phyloP scores from a whole-genome alignment of 345 rosid species.

The Atalantia buxifolia region DNA sequence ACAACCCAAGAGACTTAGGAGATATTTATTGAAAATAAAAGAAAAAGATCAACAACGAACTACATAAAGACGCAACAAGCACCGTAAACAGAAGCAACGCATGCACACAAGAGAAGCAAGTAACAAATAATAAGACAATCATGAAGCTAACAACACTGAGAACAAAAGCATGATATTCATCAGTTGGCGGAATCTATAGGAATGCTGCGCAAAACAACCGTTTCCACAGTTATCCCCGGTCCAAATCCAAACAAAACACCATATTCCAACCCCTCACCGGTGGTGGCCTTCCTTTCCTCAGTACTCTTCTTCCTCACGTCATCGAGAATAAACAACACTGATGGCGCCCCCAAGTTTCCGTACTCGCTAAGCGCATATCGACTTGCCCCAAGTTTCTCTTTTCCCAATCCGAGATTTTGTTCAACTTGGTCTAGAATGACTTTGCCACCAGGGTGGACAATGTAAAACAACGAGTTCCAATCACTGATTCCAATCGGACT shows the following conservation, averaged over 20 bases:
- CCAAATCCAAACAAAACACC: conserved; percentile 6
- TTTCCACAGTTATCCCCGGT: background rate
- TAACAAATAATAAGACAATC: too few species aligned
- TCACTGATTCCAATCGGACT: background rate
- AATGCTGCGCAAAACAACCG: background rate
- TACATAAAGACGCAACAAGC: too few species aligned
- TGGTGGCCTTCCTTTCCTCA: background rate
- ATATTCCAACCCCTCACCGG: conserved; percentile 7
- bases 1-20: too few species aligned
- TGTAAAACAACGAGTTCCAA: background rate
- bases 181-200: background rate
- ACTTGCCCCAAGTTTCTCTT: background rate
- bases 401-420: background rate
- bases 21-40: too few species aligned
- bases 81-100: too few species aligned
- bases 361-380: background rate
- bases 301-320: conserved; percentile 2
- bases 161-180: background rate
- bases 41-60: too few species aligned
- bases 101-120: too few species aligned
- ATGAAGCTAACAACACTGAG: too few species aligned
- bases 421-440: background rate
- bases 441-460: background rate
- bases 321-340: background rate
- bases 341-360: background rate